Conservation (phyloP, 306 rosid genomes). For the Quercus engelmannii region DNA sequence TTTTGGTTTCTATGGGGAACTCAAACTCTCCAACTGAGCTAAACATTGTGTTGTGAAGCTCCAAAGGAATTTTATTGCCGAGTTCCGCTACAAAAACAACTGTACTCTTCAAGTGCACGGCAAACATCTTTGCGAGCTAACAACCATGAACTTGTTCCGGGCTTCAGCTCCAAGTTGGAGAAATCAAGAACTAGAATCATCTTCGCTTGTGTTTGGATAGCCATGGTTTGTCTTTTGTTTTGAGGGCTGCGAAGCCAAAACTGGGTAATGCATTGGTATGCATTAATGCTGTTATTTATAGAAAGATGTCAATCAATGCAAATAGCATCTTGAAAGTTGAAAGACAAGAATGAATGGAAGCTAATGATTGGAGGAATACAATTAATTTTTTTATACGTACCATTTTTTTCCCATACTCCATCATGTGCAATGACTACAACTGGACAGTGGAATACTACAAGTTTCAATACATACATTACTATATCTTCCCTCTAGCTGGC, state of each 20-base stretch:
- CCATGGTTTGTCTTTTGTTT: neutral
- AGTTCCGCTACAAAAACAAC: constrained; percentile 7
- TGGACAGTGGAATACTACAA: no score
- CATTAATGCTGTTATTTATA: neutral
- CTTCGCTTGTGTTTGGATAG: no score
- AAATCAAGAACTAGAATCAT: neutral
- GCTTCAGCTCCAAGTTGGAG: neutral
- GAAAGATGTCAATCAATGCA: neutral
- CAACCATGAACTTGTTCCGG: constrained; percentile 1
- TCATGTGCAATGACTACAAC: no score
- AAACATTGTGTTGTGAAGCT: constrained; percentile 2
- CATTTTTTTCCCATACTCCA: no score
- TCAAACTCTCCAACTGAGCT: constrained; percentile 1
- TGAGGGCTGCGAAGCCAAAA: neutral
- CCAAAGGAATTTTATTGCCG: neutral
- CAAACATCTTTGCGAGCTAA: constrained; percentile 6
- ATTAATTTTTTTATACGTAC: no score
- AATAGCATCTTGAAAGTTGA: no score
- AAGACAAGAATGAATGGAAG: no score
- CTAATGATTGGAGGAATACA: no score
- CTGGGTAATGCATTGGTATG: neutral
- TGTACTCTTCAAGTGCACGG: constrained; percentile 14
- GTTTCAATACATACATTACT: no score
- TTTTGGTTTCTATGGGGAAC: constrained; percentile 11
- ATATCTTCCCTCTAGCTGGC: no score